Evolutionary conservation across 2,329 filamentous ascomycete genomes (phyloP), one percentile per base, ranked within the genome.

Genomic region (Trichophyton equinum): DNA sequence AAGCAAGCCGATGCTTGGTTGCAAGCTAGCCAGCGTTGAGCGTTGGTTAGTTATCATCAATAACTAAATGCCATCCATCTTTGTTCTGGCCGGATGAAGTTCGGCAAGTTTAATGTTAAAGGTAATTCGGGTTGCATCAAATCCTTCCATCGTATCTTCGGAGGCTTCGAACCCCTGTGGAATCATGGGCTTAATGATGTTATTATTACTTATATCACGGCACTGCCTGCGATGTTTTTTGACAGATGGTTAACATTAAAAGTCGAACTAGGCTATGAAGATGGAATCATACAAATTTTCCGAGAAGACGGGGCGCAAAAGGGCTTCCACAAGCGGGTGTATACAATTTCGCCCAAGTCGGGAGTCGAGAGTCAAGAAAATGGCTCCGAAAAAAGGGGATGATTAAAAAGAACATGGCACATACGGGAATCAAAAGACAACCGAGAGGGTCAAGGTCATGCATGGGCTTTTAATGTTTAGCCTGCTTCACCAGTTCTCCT

Each of bases 401-500:
- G 22, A 20, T 11, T 25, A 9, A 40, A 42, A 42, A 44, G 11
- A 40, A 20, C 40, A 44, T 44, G 33, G n/a, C n/a, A n/a, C 40
- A 22, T 27, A 51, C 20, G 3, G 27, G 25, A 15, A 51, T 51
- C 25, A 9, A 51, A 27, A 51, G 13, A 9, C 9, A 27, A 27
- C 46, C 46, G 46, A 51, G 46, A 27, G 13, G 13, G 20, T 13
- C 20, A 27, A 25, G 27, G 6, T 30, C 27, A 30, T 7, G 11
- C 27, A 30, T 7, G 11, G 20, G 20, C 11, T 27, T 51, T 58
- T 22, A 58, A 2, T 25, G 15, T 11, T 46, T 25, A 9, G 15
- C 27, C 36, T 18, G 25, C 36, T 66, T 65, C 49, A 92, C 82
- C 64, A 96, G 71, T 70, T 91, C 78, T 64, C 77, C 81, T 68